A percentile compares a stretch with the other conserved stretches of the same genome.
These are phyloP conservation scores for Sphaerosporella brunnea DNA, from an alignment of 495 filamentous ascomycete genomes.

Conservation along the genomic window DNA sequence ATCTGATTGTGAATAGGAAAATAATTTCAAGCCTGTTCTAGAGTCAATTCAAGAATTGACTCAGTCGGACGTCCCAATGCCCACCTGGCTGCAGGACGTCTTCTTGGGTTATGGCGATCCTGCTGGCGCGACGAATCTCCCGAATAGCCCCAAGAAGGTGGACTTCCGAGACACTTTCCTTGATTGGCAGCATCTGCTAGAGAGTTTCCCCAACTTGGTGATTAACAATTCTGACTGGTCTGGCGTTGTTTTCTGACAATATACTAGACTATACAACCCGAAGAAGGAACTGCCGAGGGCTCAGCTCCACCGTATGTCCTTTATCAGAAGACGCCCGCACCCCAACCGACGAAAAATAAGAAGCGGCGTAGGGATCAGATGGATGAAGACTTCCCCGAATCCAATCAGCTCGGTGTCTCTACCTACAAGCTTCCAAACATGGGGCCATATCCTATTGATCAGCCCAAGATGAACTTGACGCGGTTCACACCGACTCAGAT, in stretches of 20 bases:
- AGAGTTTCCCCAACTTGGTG: slow-evolving; percentile 61
- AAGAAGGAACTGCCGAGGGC: slow-evolving; percentile 48
- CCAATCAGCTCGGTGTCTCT: slow-evolving; percentile 52
- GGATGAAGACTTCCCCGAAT: no score
- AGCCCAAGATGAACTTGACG: slow-evolving; percentile 63
- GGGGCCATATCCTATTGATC: slow-evolving; percentile 80
- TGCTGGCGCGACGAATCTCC: slow-evolving; percentile 58
- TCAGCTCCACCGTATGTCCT: slow-evolving; percentile 74
- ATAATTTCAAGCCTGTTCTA: slow-evolving; percentile 91
- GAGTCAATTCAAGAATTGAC: slow-evolving; percentile 78
- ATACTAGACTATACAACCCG: slow-evolving; percentile 48
- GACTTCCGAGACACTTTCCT: slow-evolving; percentile 91
- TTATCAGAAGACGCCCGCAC: slow-evolving; percentile 31
- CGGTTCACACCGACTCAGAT: slow-evolving; percentile 84
- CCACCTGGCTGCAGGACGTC: slow-evolving; percentile 86
- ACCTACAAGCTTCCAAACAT: slow-evolving; percentile 84
- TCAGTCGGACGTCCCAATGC: slow-evolving; percentile 68
- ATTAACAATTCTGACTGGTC: no score
- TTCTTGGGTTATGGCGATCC: slow-evolving; percentile 95
- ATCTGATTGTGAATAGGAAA: slow-evolving; percentile 36
- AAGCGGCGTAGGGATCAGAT: slow-evolving; percentile 57
- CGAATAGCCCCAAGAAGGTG: slow-evolving; percentile 56
- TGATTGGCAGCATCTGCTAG: slow-evolving; percentile 84
- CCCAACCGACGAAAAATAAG: slow-evolving; percentile 51
- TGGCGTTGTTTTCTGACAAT: slow-evolving; percentile 14